Percentiles rank a stretch among this genome's conserved stretches.
phyloP scores from a whole-genome alignment of 1,284 basidiomycete species.

The Boletus smithii region DNA sequence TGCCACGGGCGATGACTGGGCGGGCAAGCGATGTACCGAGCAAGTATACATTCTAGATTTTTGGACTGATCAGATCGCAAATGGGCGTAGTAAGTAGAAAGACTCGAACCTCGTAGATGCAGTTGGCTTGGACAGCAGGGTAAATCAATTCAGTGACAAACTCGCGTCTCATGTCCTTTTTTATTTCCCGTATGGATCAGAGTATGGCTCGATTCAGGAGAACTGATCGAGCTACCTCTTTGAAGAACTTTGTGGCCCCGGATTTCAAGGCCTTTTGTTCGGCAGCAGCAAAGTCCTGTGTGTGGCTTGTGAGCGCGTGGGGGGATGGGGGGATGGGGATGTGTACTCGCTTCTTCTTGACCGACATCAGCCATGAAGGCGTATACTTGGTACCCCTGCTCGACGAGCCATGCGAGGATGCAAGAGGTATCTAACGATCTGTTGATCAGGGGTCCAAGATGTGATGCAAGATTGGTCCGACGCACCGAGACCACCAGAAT shows the following conservation, averaged over 20 bases:
- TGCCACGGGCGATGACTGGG: slow-evolving; percentile 97
- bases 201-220: background rate
- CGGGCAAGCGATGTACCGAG: slow-evolving; percentile 97
- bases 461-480: slow-evolving; percentile 18
- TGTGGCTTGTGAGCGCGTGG: background rate
- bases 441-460: slow-evolving; percentile 1
- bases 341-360: slow-evolving; percentile 78
- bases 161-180: slow-evolving; percentile 88
- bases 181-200: background rate
- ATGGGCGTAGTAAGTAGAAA: background rate
- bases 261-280: slow-evolving; percentile 88
- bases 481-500: slow-evolving; percentile 96
- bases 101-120: slow-evolving; percentile 86
- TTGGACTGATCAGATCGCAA: slow-evolving; percentile 10
- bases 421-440: slow-evolving; percentile 72
- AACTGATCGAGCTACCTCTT: slow-evolving; percentile 53
- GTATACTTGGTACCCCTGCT: slow-evolving; percentile 95
- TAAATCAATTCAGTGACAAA: slow-evolving; percentile 98
- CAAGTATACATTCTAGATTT: slow-evolving; percentile 84
- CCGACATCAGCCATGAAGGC: slow-evolving; percentile 99
- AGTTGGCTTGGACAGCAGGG: slow-evolving; percentile 96
- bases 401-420: slow-evolving; percentile 96
- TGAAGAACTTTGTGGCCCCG: slow-evolving; percentile 94
- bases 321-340: slow-evolving; percentile 8
- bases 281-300: slow-evolving; percentile 91